Percentiles rank a stretch among this genome's conserved stretches.
These are phyloP conservation scores for Laburnicola sp. DNA, from an alignment of 2,329 filamentous ascomycete genomes.

Conservation along the genomic window DNA sequence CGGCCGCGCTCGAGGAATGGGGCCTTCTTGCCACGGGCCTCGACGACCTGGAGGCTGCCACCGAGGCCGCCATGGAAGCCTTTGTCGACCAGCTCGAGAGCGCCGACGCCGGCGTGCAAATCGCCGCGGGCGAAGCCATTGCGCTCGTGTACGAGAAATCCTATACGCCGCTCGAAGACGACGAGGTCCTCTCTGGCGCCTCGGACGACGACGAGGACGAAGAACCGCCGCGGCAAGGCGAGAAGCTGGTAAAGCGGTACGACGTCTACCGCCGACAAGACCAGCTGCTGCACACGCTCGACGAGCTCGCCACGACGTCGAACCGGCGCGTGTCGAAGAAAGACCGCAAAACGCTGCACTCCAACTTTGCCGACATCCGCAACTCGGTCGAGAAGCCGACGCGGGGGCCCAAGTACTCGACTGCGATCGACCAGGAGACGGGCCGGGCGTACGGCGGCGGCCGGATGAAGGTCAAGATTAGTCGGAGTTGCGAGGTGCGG, in stretches of 20 bases:
- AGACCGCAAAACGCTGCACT: constrained; percentile 67
- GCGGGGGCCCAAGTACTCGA: constrained; percentile 67
- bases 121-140: constrained; percentile 77
- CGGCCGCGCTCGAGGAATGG: constrained; percentile 77
- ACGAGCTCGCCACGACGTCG: constrained; percentile 62
- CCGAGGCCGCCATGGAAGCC: constrained; percentile 73
- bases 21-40: constrained; percentile 77
- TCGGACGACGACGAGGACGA: constrained; percentile 55
- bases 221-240: constrained; percentile 29
- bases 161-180: constrained; percentile 61
- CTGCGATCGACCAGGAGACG: constrained; percentile 63
- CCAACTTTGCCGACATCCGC: constrained; percentile 67
- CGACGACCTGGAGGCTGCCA: constrained; percentile 72
- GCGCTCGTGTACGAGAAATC: constrained; percentile 80
- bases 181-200: constrained; percentile 55
- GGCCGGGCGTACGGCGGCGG: constrained; percentile 62
- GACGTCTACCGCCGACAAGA: constrained; percentile 67
- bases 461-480: constrained; percentile 62
- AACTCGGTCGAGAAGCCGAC: constrained; percentile 68
- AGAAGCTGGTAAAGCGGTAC: constrained; percentile 63
- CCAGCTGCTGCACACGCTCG: constrained; percentile 62
- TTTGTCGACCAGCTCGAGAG: constrained; percentile 86
- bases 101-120: constrained; percentile 70
- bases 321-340: constrained; percentile 67
- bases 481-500: constrained; percentile 61